Evolutionary conservation across 306 rosid species (phyloP), one percentile per base, ranked within the genome.

Genomic region (Fagus crenata): DNA sequence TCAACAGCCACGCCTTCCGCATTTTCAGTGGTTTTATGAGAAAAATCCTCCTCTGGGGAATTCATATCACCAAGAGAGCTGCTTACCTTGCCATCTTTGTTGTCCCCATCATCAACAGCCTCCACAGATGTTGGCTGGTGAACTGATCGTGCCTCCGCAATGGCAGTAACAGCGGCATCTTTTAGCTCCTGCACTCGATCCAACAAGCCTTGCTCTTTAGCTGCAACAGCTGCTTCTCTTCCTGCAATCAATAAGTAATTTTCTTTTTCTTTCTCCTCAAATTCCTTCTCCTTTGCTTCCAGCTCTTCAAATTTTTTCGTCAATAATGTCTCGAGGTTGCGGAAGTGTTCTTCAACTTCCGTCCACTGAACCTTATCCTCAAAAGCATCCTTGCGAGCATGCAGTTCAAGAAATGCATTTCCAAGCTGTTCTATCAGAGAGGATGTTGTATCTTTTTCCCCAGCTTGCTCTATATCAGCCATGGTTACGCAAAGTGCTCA

Each of bases 111-210:
- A 71, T 81, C 82, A 61, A 78, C 77, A 58, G 85, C 77, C 78
- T 84, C 89, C 54, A 85, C 71, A 71, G 84, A 49, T 46, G 88
- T 39, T 51, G 76, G 78, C 81, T 81, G 86, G 83, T 88, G 78
- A 79, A 61, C 81, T 46, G 79, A 78, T 73, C 76, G 85, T 59
- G 91, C 93, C 83, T 86, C 93, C 9, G 39, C 81, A 79, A 92
- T 88, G 80, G 89, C 77, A 77, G 86, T 84, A 75, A 92, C 90
- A 31, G 93, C 93, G 6, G 80, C 87, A 70, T 92, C 93, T 85
- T 92, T 92, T 73, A 92, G 88, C 85, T 85, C 94, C 85, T 92
- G 97, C 81, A 92, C 70, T 75, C 87, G 84, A 85, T 88, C 95
- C 75, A 92, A 80, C 71, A 92, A 85, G 75, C 79, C 91, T 81